Evolutionary conservation across 257 asterid genomes (phyloP).

Genomic region (Plantago elongata): DNA sequence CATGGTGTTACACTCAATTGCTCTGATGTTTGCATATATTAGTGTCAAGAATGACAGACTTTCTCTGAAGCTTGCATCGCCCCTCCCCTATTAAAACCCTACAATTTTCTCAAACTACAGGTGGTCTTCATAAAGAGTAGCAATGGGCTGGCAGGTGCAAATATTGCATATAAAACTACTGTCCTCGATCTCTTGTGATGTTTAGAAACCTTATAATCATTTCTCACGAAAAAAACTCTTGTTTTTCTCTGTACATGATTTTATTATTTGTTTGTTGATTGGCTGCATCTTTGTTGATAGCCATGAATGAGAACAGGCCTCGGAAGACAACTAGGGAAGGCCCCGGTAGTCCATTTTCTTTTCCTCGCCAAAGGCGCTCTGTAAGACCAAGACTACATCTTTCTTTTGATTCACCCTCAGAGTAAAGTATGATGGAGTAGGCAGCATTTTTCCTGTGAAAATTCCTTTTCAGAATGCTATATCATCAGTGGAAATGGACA

Average conservation of each 20-base stretch:
- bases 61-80: too few species aligned
- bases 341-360: conserved; percentile 70
- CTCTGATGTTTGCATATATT: too few species aligned
- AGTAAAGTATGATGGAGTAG: conserved; percentile 27
- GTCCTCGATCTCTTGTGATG: too few species aligned
- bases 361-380: conserved; percentile 90
- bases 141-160: too few species aligned
- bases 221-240: neutral
- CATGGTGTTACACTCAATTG: too few species aligned
- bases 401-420: conserved; percentile 82
- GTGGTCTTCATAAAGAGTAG: too few species aligned
- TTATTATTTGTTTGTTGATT: conserved; percentile 8
- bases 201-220: neutral
- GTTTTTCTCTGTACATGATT: neutral
- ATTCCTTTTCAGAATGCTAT: neutral
- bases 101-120: too few species aligned
- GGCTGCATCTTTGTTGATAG: conserved; percentile 68
- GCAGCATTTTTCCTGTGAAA: neutral
- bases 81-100: too few species aligned
- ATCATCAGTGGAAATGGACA: conserved; percentile 1
- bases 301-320: conserved; percentile 46
- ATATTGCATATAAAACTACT: too few species aligned
- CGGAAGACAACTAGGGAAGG: conserved; percentile 65
- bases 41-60: too few species aligned
- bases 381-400: conserved; percentile 79